Evolutionary conservation across 108 stramenopile species (phyloP), one percentile per base, ranked within the genome.

Genomic region (Skeletonema marinoi): DNA sequence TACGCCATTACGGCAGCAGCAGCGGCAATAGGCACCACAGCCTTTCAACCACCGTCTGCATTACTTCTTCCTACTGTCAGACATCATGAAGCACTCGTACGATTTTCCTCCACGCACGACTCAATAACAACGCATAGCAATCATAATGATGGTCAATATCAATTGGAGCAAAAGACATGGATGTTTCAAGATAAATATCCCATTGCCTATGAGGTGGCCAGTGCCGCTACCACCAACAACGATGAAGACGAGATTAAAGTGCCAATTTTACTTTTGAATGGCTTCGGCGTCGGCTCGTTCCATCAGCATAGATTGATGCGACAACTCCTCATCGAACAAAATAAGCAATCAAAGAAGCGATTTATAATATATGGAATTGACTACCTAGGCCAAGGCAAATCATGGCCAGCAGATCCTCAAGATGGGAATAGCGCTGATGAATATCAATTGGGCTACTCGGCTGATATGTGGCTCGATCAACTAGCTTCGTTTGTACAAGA

Each of bases 241-340:
- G 25, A 11, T 39, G 48, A 68, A 30, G 29, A 32, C 14, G 33
- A 3, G 13, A 21, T 60, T 30, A n/a, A 9, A 1, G 58, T 67
- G 38, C 66, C 65, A 11, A 67, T 75, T 17, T 32, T 75, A 32
- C 58, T 75, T 1, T 46, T 75, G 61, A 95, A 95, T 83, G 95
- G 95, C 25, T 96, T 96, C 66, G 95, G 94, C 25, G 95, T 96
- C 3, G 95, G 92, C n/a, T 83, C 88, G 35, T 93, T 92, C 70
- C 95, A 96, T 74, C 95, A 96, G 63, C 88, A 93, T 70, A 77
- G 91, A n/a, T 73, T 96, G n/a, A 88, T 93, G 68, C 78, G 71
- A 58, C 63, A 78, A 36, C 56, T 92, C 16, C 41, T 88, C 1
- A 9, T 50, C 36, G 73, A n/a, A 41, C 16, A 70, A 71, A 6